Evolutionary conservation across 2,329 filamentous ascomycete species (phyloP), one percentile per base, ranked within the genome.

Genomic region (Aspergillus sp.): DNA sequence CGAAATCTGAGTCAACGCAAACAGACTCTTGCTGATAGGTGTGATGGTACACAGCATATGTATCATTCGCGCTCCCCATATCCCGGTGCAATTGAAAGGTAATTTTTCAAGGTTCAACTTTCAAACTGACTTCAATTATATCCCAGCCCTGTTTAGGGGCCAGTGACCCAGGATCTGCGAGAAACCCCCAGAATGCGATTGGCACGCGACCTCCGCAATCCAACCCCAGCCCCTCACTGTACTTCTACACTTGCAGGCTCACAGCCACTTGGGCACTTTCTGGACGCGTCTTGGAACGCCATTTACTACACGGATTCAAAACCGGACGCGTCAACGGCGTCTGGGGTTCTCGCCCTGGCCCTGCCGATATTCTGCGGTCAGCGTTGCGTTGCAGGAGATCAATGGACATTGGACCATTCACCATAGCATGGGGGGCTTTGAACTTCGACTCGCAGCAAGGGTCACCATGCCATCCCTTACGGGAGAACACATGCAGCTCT

Each of bases 311-410:
- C 9, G 6, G 3, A 41, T 41, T 48, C 33, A n/a, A n/a, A 33
- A 41, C 30, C 13, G 42, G 33, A 39, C 42, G 34, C 34, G 44
- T 30, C n/a, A 20, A 40, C n/a, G 20, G 19, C 33, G 33, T 15
- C 34, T 19, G 33, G 40, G 41, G 39, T 3, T 33, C n/a, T 22
- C 17, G n/a, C 11, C 42, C 33, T 54, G 51, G n/a, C 6, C 42
- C 42, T 54, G 51, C 24, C 22, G 44, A 19, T 30, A 47, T 24
- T 33, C 51, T 40, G 44, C 51, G 33, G 44, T 54, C 44, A 54
- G 45, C 44, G 51, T 48, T 41, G 51, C 42, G 51, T 47, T 54
- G 34, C 42, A 48, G 33, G 12, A 20, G 19, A 24, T 48, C 51
- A 30, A 11, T 30, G 27, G 27, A 30, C 24, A 24, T 7, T 24